phyloP scores from a whole-genome alignment of 176 grass and related monocot species.

The Thalia dealbata region DNA sequence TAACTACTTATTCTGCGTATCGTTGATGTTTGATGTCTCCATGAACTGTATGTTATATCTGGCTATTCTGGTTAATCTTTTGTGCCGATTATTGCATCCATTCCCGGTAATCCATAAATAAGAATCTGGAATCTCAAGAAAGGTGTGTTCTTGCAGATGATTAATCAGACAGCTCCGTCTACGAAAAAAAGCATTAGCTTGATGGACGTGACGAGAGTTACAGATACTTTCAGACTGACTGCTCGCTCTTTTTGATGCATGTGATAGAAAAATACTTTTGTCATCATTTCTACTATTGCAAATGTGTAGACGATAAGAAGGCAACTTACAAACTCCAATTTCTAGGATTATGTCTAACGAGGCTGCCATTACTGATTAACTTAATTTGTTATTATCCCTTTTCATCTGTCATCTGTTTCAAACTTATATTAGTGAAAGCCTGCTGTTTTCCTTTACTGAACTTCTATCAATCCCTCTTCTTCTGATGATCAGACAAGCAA shows the following conservation, averaged over 20 bases:
- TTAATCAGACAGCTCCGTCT: background rate
- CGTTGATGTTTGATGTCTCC: too few relatives aligned
- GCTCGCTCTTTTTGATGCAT: too few relatives aligned
- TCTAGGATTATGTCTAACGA: background rate
- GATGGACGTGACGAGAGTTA: background rate
- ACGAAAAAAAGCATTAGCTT: background rate
- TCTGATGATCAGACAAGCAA: constrained; percentile 65
- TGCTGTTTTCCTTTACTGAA: background rate
- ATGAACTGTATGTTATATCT: too few relatives aligned
- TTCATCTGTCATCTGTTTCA: background rate
- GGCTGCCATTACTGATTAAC: background rate
- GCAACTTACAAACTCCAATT: background rate
- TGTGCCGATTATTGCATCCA: too few relatives aligned
- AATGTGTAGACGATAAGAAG: background rate
- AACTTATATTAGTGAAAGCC: background rate
- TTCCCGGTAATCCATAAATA: too few relatives aligned
- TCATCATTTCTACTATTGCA: background rate
- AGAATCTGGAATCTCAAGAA: too few relatives aligned
- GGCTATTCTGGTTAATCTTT: too few relatives aligned
- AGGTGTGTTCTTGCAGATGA: background rate
- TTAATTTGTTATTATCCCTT: background rate
- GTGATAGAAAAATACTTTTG: too few relatives aligned
- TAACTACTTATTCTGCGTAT: too few relatives aligned
- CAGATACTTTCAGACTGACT: too few relatives aligned
- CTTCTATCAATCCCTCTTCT: constrained; percentile 10